Conservation (phyloP, 1,139 yeast genomes). For the Saccharomyces hybrid region DNA sequence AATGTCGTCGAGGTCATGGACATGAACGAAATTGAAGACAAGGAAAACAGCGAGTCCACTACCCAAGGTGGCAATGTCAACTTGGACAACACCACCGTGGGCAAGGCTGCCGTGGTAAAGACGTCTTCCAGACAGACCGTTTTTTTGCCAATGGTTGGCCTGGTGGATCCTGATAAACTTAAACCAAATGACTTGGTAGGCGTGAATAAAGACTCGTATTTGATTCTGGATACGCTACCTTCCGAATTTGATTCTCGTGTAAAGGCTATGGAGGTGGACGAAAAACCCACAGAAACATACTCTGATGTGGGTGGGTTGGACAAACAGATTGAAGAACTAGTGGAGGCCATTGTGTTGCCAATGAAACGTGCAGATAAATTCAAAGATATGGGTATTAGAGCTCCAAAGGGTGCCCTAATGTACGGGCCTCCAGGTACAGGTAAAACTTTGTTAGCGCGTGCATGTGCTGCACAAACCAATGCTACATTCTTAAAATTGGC, state of each 20-base stretch:
- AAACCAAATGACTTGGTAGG: constrained; percentile 97
- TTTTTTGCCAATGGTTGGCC: constrained; percentile 88
- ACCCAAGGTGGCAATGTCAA: constrained; percentile 96
- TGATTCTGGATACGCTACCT: constrained; percentile 88
- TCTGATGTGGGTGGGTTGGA: constrained; percentile 97
- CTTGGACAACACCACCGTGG: constrained; percentile 82
- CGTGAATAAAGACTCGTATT: constrained; percentile 92
- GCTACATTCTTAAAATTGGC: constrained; percentile 97
- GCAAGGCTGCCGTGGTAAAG: constrained; percentile 97
- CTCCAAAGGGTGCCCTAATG: constrained; percentile 98
- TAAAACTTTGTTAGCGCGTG: constrained; percentile 91
- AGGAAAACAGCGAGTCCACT: constrained; percentile 40
- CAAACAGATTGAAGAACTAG: constrained; percentile 94
- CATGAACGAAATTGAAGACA: constrained; percentile 76
- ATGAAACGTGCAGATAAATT: constrained; percentile 98
- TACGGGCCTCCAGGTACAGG: constrained; percentile 99
- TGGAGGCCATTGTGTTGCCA: constrained; percentile 96
- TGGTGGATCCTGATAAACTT: constrained; percentile 79
- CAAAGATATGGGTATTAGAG: constrained; percentile 78
- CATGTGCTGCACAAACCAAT: constrained; percentile 98
- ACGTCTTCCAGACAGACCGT: constrained; percentile 97
- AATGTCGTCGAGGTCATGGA: constrained; percentile 92
- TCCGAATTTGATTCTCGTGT: constrained; percentile 97
- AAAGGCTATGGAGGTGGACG: constrained; percentile 99
- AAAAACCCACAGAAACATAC: constrained; percentile 94